phyloP scores from a whole-genome alignment of 768 basidiomycete genomes.

The Ramaria sp. region DNA sequence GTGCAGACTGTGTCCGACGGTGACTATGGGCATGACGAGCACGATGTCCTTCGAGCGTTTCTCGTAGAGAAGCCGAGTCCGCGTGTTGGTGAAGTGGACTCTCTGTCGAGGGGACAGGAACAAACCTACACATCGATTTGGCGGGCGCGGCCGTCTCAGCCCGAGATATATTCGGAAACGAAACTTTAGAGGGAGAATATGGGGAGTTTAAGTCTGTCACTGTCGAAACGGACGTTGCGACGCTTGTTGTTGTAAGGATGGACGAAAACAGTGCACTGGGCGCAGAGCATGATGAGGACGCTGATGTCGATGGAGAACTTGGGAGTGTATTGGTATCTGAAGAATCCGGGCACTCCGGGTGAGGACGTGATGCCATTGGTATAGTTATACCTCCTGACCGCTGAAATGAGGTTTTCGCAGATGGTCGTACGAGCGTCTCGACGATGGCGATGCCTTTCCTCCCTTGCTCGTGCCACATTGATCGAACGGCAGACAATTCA shows the following conservation, averaged over 20 bases:
- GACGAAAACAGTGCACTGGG: conserved; percentile 8
- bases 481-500: background rate
- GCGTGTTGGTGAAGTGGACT: background rate
- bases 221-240: conserved; percentile 1
- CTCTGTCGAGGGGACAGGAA: background rate
- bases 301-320: background rate
- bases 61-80: background rate
- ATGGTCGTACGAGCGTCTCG: background rate
- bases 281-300: background rate
- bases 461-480: conserved; percentile 5
- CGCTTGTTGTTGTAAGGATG: background rate
- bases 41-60: background rate
- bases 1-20: background rate
- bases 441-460: background rate
- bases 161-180: no score
- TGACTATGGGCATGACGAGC: background rate
- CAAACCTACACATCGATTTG: background rate
- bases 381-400: no score
- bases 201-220: background rate
- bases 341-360: background rate
- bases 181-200: background rate
- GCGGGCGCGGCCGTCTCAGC: background rate
- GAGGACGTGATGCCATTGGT: background rate
- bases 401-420: background rate
- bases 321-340: background rate